Conservation (phyloP, 192 early-diverging fungal genomes). For the Coemansia sp. region DNA sequence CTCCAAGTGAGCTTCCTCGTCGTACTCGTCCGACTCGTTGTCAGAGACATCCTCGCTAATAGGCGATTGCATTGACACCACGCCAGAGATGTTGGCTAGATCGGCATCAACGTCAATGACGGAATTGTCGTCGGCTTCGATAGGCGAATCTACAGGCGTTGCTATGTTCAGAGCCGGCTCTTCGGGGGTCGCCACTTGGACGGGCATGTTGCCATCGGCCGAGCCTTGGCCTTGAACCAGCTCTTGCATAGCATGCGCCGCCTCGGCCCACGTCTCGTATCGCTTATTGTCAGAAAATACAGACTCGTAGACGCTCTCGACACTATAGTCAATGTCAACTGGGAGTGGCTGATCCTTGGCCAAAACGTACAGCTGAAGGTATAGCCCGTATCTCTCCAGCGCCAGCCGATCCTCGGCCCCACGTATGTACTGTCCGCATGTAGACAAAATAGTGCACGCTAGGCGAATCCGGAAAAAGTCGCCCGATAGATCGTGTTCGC, state of each 20-base stretch:
- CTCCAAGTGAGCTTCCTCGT: slow-evolving; percentile 56
- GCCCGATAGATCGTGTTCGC: slow-evolving; percentile 73
- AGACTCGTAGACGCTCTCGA: slow-evolving; percentile 78
- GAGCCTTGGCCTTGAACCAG: neutral
- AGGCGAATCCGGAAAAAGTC: slow-evolving; percentile 96
- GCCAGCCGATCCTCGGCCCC: slow-evolving; percentile 50
- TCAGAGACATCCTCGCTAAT: neutral
- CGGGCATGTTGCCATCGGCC: neutral
- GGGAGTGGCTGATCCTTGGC: slow-evolving; percentile 77
- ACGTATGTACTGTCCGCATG: slow-evolving; percentile 78
- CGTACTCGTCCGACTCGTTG: slow-evolving; percentile 1
- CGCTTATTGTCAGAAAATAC: slow-evolving; percentile 63
- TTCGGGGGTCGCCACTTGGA: neutral
- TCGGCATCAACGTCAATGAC: neutral
- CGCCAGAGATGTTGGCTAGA: neutral
- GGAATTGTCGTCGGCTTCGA: neutral
- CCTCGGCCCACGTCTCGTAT: slow-evolving; percentile 73
- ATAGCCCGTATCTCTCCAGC: slow-evolving; percentile 64
- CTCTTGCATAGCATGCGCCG: slow-evolving; percentile 63
- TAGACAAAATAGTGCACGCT: slow-evolving; percentile 82
- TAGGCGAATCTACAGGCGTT: neutral
- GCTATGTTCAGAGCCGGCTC: neutral
- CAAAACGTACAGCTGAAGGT: slow-evolving; percentile 90
- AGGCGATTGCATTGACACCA: neutral
- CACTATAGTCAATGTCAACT: slow-evolving; percentile 87